Evolutionary conservation across 495 filamentous ascomycete genomes (phyloP), one percentile per base, ranked within the genome.

Genomic region (Aspergillus incahuasiensis): DNA sequence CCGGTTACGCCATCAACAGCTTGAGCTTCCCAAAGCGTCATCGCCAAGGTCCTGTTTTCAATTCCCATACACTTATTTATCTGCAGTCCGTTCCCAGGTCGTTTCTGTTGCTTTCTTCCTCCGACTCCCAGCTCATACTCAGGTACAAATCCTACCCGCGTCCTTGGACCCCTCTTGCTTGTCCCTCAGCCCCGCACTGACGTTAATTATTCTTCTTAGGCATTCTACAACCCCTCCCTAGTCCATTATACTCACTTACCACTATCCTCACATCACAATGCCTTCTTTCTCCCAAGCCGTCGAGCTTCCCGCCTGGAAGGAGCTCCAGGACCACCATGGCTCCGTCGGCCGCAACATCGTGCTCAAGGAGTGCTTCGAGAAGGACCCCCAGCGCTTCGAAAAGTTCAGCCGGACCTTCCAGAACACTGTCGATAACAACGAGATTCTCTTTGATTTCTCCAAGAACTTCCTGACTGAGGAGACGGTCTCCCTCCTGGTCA

Each of bases 381-480:
- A 89, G 67, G 92, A 98, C 70, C 87, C 91, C 38, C 62, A 84
- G 65, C 91, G 95, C 59, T 97, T 97, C 79, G 67, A 88, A 65
- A 95, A 92, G 77, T 88, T 96, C 75, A 88, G 84, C 69, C 87
- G 85, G 64, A 87, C 79, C 63, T 95, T 98, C 77, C 71, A 81
- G 43, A 95, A 96, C 71, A 77, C 81, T 32, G 85, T 84, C 25
- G 88, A 91, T 68, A 81, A 82, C 64, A 78, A 81, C 34, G 90
- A 97, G 57, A 92, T 90, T 68, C 82, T 97, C 34, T 98, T 97
- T 71, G 94, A 98, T 74, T 98, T 96, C 81, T 92, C 87, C 76
- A 98, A 98, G 84, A 98, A 98, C 81, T 90, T 97, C 73, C 72
- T 98, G 55, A 96, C 86, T 56, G 89, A 95, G 50, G 90, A 96